Base-by-base conservation (phyloP, 805 yeast genomes). In the Barnettozyma pratensis region DNA sequence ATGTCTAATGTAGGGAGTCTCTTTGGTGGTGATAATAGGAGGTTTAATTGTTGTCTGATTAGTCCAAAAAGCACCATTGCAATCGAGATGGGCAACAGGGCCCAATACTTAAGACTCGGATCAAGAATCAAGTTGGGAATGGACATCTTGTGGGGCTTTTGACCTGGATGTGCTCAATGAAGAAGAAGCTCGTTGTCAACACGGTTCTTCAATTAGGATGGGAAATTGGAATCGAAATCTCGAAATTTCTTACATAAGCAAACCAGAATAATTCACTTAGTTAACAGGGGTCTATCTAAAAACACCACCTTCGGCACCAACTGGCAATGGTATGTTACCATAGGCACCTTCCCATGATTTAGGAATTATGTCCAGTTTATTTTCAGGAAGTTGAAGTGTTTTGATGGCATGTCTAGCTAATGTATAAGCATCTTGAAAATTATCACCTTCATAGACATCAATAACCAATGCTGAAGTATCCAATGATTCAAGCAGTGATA, bases 31-130 rank as follows among this genome's bases (percentile, higher is more conserved):
- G 78, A 76, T 7, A 89, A 68, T 28, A 90, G 67, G 12, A 72
- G 65, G 38, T 89, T 80, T 8, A 84, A 73, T 58, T 83, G 80
- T 46, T 86, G 83, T 48, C 96, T 75, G 29, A 89, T 65, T 19
- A 92, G 65, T 7, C 97, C 97, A 5, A 89, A 89, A 48, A 91
- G 67, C 9, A 94, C 83, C 96, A 94, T 90, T 25, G 90, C 96
- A 25, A 85, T 62, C 6, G 96, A 81, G 40, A 94, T 91, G 27
- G 99, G 99, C 35, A 89, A 65, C 14, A 94, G 71, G 31, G 90
- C 98, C 97, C 98, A 92, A 58, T 81, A 77, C 63, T 86, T 84
- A 52, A 94, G 72, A 46, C 79, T 77, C 5, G 96, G 96, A 61
- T 92, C 98, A 41, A 92, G 70, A 12, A 82, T 66, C 25, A 85